Evolutionary conservation across 2,329 filamentous ascomycete genomes (phyloP), one percentile per base, ranked within the genome.

Genomic region (Leptosphaerulina australis): DNA sequence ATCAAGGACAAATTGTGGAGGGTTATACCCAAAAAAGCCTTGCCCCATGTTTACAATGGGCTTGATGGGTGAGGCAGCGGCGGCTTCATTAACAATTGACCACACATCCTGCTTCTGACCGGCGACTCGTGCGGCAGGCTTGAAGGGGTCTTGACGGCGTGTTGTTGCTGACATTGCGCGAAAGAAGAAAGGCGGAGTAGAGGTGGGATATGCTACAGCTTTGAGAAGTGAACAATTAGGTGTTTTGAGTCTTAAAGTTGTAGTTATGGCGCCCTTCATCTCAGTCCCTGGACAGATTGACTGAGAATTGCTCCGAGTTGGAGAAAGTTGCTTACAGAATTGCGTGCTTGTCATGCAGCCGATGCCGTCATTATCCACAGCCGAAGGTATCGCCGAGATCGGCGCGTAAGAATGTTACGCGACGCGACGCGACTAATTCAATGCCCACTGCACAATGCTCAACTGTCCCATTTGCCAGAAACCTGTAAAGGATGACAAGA

Each of bases 1-100:
- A 63, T 96, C 83, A 58, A 97, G 79, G 58, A 97, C 91, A 74
- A 96, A 97, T 26, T 87, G 75, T 6, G 93, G 93, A 48, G 93
- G 93, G 70, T 97, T 97, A 75, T 97, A 97, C 50, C 93, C 93
- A 63, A 91, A 92, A 80, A 91, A 91, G 45, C 84, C 84, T 72
- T 87, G 85, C 41, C 85, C 85, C 83, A 87, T 86, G 71, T 87
- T 87, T 54, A 86, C 82, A 53, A 87, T 85, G 40, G 84, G 84
- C 70, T 86, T 81, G 31, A 86, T 78, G 1, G 83, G 82, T 15
- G 83, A 85, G 35, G 81, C 81, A 10, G 83, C 81, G 4, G 84
- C 84, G 3, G 84, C 85, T 70, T 87, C 85, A 59, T 87, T 87
- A 69, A 87, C 81, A 58, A 87, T 87, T 14, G 83, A 82, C 82